A percentile compares a stretch with the other conserved stretches of the same genome.
phyloP scores from a whole-genome alignment of 129 eudicot genomes.

The Kitagawia praeruptora region DNA sequence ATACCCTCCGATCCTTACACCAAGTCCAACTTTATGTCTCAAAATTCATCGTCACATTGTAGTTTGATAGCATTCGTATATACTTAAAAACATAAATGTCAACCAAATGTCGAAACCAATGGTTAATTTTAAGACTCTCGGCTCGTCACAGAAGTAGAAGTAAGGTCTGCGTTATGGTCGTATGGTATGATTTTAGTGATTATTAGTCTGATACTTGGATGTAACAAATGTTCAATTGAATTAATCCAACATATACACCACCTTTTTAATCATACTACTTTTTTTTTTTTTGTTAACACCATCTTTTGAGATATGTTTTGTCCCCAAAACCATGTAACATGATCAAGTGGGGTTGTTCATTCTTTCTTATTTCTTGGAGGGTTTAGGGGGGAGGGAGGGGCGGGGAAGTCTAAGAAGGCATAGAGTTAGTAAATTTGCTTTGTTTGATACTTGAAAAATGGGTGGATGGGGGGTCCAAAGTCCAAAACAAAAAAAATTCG shows the following conservation, averaged over 20 bases:
- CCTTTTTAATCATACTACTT: too few relatives aligned
- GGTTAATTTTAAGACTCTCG: neutral
- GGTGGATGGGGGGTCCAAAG: conserved; percentile 22
- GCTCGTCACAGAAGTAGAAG: neutral
- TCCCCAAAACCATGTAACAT: neutral
- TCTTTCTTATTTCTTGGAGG: conserved; percentile 3
- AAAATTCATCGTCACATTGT: neutral
- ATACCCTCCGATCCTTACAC: neutral
- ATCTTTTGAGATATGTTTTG: neutral
- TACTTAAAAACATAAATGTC: neutral
- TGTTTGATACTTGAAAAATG: conserved; percentile 4
- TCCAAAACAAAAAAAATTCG: conserved; percentile 34
- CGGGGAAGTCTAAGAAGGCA: conserved; percentile 24
- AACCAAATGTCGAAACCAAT: neutral
- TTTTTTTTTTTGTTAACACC: neutral
- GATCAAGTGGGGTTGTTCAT: neutral
- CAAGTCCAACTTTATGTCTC: neutral
- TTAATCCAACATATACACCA: neutral
- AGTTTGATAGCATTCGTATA: neutral
- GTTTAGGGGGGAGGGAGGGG: conserved; percentile 26
- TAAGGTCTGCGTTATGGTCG: neutral
- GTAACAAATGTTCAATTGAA: neutral
- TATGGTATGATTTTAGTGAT: neutral
- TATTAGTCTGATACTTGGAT: too few relatives aligned
- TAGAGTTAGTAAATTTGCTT: conserved; percentile 2